Evolutionary conservation across 805 yeast species (phyloP), one percentile per base, ranked within the genome.

Genomic region (Lachancea lanzarotensis): DNA sequence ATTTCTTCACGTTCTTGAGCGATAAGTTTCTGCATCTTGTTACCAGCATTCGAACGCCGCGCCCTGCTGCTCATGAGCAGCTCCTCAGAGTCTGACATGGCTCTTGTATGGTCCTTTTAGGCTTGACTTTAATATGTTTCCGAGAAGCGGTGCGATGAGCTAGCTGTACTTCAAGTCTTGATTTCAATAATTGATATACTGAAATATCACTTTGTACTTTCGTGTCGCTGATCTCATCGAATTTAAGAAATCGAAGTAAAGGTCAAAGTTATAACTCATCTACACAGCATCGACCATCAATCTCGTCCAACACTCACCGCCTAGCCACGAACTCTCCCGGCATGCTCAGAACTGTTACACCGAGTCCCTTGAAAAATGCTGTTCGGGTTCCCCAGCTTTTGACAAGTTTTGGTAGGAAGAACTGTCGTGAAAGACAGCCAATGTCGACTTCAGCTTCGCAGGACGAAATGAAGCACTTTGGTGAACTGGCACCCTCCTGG

Each of bases 401-500:
- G 15, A 11, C 29, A 13, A n/a, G 36, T 12, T 30, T 39, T 5
- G 32, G 26, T 12, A 22, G 10, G 16, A 17, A 20, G 5, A 40
- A 10, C 9, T 25, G 31, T 4, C n/a, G 22, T 12, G 15, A 2
- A 13, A 33, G 17, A 25, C 32, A 25, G 4, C 25, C 53, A 50
- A 35, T 42, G 10, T 19, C 50, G 49, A 35, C 45, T 13, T 19
- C 50, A 22, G 30, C 42, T 20, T 55, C 65, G 2, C 68, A 67
- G 7, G 78, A 80, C 5, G 98, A 91, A 60, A 71, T 82, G 62
- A 66, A 74, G 9, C 98, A 93, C 64, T 93, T 93, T 66, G 80
- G 85, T 54, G 78, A 82, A 29, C 71, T 93, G 37, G 98, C 99
- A 1, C 72, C 83, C n/a, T 66, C 87, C n/a, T 93, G 99, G 99